phyloP scores from a whole-genome alignment of 2,329 filamentous ascomycete genomes.

The Helotiales sp. region DNA sequence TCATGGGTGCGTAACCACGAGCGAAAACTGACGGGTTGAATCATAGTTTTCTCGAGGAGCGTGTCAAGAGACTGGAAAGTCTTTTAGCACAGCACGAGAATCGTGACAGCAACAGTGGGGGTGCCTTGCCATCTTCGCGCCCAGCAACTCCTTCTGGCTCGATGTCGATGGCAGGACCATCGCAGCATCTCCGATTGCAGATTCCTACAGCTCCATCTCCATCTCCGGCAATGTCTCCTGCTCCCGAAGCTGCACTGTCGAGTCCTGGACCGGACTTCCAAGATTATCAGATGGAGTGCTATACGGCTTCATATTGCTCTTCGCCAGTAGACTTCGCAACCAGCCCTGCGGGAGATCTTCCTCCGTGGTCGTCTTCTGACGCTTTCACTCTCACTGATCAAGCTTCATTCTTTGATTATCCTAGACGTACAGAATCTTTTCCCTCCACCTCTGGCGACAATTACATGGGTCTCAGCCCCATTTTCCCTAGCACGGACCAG shows the following conservation, averaged over 20 bases:
- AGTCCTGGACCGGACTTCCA: background rate
- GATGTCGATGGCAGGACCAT: background rate
- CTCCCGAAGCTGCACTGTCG: background rate
- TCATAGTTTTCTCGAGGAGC: slow-evolving; percentile 12
- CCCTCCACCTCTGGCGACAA: background rate
- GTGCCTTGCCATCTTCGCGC: background rate
- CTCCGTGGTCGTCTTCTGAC: slow-evolving; percentile 2
- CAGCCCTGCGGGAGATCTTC: background rate
- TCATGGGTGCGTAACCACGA: too few species aligned
- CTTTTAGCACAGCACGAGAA: slow-evolving; percentile 13
- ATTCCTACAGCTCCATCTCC: background rate
- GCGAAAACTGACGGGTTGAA: background rate
- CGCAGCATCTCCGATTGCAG: background rate
- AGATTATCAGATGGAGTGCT: background rate
- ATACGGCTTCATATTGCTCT: background rate
- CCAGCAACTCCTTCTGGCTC: background rate
- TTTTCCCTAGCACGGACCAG: background rate
- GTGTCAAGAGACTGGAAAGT: slow-evolving; percentile 11
- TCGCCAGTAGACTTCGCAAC: slow-evolving; percentile 5
- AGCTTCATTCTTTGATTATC: background rate
- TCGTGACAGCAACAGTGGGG: slow-evolving; percentile 1
- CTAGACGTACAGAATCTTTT: background rate
- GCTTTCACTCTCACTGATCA: background rate
- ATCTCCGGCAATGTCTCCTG: background rate
- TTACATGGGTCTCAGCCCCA: background rate